Evolutionary conservation across 192 early-diverging fungal genomes (phyloP).

Genomic region (Backusella parvicylindrica): DNA sequence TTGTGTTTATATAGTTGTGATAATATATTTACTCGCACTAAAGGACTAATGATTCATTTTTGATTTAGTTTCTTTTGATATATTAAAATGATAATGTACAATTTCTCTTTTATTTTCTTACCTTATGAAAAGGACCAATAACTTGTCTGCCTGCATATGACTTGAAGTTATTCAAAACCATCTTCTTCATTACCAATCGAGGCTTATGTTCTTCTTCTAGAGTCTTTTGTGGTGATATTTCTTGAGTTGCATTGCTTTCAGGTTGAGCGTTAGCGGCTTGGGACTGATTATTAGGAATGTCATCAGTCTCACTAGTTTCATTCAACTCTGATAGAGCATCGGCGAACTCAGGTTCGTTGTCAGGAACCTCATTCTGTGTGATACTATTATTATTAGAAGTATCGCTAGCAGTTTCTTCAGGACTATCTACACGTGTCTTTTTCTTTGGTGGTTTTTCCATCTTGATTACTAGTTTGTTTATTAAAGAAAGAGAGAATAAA

Average conservation of each 20-base stretch:
- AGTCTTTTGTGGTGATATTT: neutral
- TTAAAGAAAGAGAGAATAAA: neutral
- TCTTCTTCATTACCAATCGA: constrained; percentile 52
- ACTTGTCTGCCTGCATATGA: constrained; percentile 88
- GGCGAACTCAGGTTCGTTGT: neutral
- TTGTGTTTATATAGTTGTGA: neutral
- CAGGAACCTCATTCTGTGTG: neutral
- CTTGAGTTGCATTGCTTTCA: neutral
- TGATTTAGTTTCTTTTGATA: neutral
- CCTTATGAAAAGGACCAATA: constrained; percentile 98
- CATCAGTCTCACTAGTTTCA: neutral
- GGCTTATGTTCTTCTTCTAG: constrained; percentile 23
- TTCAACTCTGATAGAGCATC: neutral
- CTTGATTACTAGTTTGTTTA: neutral
- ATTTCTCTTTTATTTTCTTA: constrained; percentile 23
- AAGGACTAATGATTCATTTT: constrained; percentile 60
- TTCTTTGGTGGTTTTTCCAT: neutral
- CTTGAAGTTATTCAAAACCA: constrained; percentile 96
- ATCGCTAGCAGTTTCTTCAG: neutral
- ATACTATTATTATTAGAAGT: neutral
- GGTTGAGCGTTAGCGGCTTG: neutral
- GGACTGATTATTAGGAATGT: neutral
- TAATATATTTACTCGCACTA: constrained; percentile 40
- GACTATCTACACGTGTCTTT: neutral
- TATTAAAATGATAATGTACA: neutral